Base-by-base conservation (phyloP, 495 filamentous ascomycete genomes). In the Margaritispora aquatica region DNA sequence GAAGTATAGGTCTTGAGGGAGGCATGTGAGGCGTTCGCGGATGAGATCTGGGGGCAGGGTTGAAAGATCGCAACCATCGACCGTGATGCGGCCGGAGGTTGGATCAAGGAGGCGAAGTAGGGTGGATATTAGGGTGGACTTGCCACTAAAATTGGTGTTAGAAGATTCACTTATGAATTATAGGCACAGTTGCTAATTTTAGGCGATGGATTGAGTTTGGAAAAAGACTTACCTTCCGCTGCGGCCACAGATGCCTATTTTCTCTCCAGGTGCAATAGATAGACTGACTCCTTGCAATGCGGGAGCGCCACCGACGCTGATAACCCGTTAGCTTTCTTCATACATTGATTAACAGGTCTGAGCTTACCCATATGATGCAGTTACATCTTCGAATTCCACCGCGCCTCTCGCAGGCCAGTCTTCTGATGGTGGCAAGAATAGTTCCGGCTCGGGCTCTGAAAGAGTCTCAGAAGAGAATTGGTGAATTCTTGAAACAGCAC, bases 251-350 rank as follows among this genome's bases (percentile, higher is more conserved):
- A 73, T 69, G n/a, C 58, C 71, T 27, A 73, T 34, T 44, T 64
- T 64, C 75, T 97, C 88, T 1, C 84, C 84, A 0, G 93, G 81
- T 54, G 85, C 76, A 46, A 98, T 89, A 62, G 84, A 85, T 73
- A 98, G 93, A 0, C 79, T 88, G 49, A 97, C 81, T 10, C 70
- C 69, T 5, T 69, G 11, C 19, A 44, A 15, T 44, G 62, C n/a
- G 66, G 66, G 34, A 76, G 26, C 13, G 17, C 38, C 19, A 44
- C 38, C 19, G 19, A 3, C 3, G 38, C n/a, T n/a, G n/a, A n/a
- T 44, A 8, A 44, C 38, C 38, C 38, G 38, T 44, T 17, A 44
- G 11, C 38, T 44, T n/a, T 44, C 3, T 44, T n/a, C 38, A 8
- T 9, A 44, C 19, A 44, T n/a, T 44, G 2, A 10, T 44, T 44